Base-by-base conservation (phyloP, 305 asterid genomes). In the Lippia alba region DNA sequence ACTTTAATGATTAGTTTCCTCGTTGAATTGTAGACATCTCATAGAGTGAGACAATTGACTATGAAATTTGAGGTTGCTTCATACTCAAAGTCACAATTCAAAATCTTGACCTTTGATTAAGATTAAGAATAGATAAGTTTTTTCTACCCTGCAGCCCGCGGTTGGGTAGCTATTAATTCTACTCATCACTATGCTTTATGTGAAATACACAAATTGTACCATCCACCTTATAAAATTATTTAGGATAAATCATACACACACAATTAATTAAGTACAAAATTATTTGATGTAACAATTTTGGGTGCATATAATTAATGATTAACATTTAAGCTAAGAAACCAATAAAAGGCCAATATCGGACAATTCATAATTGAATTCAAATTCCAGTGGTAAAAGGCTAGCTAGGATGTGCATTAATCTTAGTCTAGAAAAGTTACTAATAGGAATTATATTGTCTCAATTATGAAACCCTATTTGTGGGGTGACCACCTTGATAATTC, bases 401-500 rank as follows among this genome's bases (percentile, higher is more conserved):
- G 10, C 3, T 48, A 66, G 30, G 67, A n/a, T 66, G 67, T 65
- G 32, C 36, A 40, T 53, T 53, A 34, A 51, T 61, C 8, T 67
- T 54, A 74, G 45, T 36, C 41, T 36, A 36, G 41, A 36, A 55
- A 12, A 24, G 30, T 3, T 24, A 24, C 30, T 61, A 74, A 44
- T 53, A 34, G 19, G 41, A 60, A 67, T 74, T 75, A 62, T 69
- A 30, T 4, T 11, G 12, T 14, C 32, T 70, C 53, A 57, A 76
- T 76, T 64, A 76, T 76, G 36, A 15, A 49, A 59, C 50, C 9
- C 70, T 54, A 58, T 76, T 70, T 4, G 59, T 56, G 64, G 30
- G 66, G 50, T 56, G 24, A 60, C 60, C 12, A 0, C 5, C 36
- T 41, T 44, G 39, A 66, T 48, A 64, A 50, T 58, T 49, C 50